These are phyloP conservation scores for Penicillium decumbens DNA, from an alignment of 2,329 filamentous ascomycete species.

Conservation along the genomic window DNA sequence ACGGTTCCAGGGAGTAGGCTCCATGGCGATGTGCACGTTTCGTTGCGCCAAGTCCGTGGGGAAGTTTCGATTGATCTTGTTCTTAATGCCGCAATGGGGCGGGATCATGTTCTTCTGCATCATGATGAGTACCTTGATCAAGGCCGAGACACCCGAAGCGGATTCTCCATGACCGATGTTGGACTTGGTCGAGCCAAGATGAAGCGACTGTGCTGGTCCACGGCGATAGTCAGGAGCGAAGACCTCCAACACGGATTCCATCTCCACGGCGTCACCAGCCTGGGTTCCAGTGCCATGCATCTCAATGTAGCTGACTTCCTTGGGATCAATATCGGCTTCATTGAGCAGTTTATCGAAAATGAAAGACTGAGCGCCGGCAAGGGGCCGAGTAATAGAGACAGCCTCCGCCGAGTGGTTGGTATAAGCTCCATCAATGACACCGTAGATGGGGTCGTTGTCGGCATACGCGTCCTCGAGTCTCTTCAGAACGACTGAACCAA, in stretches of 20 bases:
- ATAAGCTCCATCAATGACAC: slow-evolving; percentile 66
- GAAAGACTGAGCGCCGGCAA: slow-evolving; percentile 68
- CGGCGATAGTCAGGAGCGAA: slow-evolving; percentile 54
- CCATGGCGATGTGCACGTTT: slow-evolving; percentile 45
- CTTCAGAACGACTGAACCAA: slow-evolving; percentile 72
- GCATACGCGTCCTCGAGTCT: slow-evolving; percentile 70
- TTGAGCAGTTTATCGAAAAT: slow-evolving; percentile 67
- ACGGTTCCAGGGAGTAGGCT: slow-evolving; percentile 40
- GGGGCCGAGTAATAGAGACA: slow-evolving; percentile 78
- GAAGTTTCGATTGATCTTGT: slow-evolving; percentile 45
- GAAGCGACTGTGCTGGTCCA: slow-evolving; percentile 50
- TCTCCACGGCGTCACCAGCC: slow-evolving; percentile 76
- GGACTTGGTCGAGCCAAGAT: slow-evolving; percentile 60
- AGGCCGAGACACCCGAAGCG: slow-evolving; percentile 50
- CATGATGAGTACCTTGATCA: slow-evolving; percentile 40
- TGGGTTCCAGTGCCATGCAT: slow-evolving; percentile 89
- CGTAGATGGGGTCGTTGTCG: slow-evolving; percentile 67
- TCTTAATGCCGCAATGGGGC: slow-evolving; percentile 37
- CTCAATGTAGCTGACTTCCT: slow-evolving; percentile 77
- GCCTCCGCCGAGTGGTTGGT: slow-evolving; percentile 81
- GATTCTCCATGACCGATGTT: slow-evolving; percentile 62
- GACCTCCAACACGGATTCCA: slow-evolving; percentile 66
- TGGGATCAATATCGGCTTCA: slow-evolving; percentile 68
- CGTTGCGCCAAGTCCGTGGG: slow-evolving; percentile 42
- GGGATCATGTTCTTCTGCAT: slow-evolving; percentile 33